phyloP scores from a whole-genome alignment of 2,329 filamentous ascomycete genomes.

The Furcasterigmium furcatum region DNA sequence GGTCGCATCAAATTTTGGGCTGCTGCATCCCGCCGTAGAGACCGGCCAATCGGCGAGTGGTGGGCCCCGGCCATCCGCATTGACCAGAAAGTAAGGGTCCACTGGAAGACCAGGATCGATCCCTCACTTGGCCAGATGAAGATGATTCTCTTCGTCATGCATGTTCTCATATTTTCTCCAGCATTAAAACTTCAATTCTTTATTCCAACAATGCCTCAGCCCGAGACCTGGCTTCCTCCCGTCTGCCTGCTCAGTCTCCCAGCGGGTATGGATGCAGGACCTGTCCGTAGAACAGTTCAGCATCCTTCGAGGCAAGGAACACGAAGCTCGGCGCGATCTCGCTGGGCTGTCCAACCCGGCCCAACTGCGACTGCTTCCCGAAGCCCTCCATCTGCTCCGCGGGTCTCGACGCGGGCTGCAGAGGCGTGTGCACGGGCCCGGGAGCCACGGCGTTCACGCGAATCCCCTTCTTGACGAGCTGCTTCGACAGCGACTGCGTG shows the following conservation, averaged over 20 bases:
- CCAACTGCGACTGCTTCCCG: conserved; percentile 30
- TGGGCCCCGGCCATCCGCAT: no score
- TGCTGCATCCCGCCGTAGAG: no score
- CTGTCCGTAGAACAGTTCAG: conserved; percentile 34
- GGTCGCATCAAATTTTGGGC: no score
- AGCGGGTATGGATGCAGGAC: conserved; percentile 35
- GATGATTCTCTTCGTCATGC: no score
- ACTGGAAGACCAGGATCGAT: no score
- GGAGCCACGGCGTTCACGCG: conserved; percentile 46
- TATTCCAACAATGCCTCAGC: no score
- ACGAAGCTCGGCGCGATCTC: conserved; percentile 38
- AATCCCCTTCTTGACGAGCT: conserved; percentile 54
- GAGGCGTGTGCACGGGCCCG: conserved; percentile 37
- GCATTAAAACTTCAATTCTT: no score
- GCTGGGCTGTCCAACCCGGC: conserved; percentile 37
- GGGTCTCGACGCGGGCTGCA: conserved; percentile 37
- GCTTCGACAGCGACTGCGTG: conserved; percentile 47
- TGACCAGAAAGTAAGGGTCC: no score
- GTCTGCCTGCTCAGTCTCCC: conserved; percentile 34
- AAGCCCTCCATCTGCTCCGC: conserved; percentile 42
- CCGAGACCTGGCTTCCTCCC: no score
- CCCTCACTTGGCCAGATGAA: no score
- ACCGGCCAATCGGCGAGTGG: no score
- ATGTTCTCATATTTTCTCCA: no score
- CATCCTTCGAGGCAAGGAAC: conserved; percentile 35